These are phyloP conservation scores for Boletus bicolor DNA, from an alignment of 768 basidiomycete species.

Conservation along the genomic window DNA sequence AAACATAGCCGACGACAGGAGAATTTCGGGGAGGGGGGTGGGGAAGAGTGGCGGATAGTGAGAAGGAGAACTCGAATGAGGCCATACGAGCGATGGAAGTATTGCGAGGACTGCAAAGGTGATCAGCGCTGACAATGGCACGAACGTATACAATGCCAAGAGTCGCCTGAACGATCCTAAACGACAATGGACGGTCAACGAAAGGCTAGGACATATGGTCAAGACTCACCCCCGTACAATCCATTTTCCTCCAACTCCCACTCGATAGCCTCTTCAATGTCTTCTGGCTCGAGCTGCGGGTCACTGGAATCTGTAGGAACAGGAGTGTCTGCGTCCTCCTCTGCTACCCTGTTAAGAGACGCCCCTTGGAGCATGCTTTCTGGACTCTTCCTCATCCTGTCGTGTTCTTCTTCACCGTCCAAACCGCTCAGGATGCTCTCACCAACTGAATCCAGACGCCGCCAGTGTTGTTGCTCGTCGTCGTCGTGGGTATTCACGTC, in stretches of 20 bases:
- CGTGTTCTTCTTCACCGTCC: conserved; percentile 19
- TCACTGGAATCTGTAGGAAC: conserved; percentile 9
- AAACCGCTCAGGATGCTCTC: conserved; percentile 33
- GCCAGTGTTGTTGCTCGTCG: conserved; percentile 26
- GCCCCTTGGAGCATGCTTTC: conserved; percentile 32
- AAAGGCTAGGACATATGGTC: not conserved
- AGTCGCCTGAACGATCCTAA: conserved; percentile 62
- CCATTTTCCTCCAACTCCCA: conserved; percentile 48
- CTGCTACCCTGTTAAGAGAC: conserved; percentile 37
- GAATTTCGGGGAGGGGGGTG: conserved; percentile 62
- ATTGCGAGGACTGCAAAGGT: conserved; percentile 48
- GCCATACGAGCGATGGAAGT: conserved; percentile 51
- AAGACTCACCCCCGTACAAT: conserved; percentile 44
- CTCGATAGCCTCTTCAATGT: conserved; percentile 43
- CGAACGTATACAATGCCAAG: conserved; percentile 54
- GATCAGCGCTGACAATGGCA: conserved; percentile 52
- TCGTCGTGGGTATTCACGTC: conserved; percentile 22
- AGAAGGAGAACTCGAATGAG: conserved; percentile 31
- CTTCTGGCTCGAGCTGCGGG: conserved; percentile 25
- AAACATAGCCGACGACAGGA: conserved; percentile 58
- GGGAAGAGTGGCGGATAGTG: conserved; percentile 51
- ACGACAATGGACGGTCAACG: conserved; percentile 1
- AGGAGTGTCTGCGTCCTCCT: conserved; percentile 29
- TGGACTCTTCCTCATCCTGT: conserved; percentile 32
- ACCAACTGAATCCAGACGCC: conserved; percentile 31